Conservation (phyloP, 2,329 filamentous ascomycete species). For the Capronia coronata region DNA sequence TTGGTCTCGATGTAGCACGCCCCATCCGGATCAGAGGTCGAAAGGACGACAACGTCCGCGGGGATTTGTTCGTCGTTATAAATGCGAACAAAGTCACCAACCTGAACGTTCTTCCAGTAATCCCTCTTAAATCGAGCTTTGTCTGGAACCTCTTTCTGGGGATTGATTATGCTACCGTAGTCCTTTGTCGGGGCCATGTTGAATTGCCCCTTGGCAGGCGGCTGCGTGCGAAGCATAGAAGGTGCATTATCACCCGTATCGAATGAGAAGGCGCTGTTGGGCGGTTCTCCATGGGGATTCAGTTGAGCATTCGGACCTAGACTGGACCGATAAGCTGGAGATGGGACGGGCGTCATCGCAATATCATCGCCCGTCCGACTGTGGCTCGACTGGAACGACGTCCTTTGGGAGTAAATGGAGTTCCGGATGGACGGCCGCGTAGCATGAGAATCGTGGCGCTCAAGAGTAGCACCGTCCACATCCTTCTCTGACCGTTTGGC, state of each 20-base stretch:
- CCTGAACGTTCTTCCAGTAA: slow-evolving; percentile 89
- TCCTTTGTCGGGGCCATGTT: slow-evolving; percentile 42
- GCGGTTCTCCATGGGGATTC: slow-evolving; percentile 21
- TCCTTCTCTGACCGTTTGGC: slow-evolving; percentile 47
- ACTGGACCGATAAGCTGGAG: slow-evolving; percentile 41
- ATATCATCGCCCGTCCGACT: slow-evolving; percentile 58
- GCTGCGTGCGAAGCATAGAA: slow-evolving; percentile 15
- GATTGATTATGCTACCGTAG: slow-evolving; percentile 68
- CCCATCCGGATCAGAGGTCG: slow-evolving; percentile 88
- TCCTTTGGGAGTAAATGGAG: slow-evolving; percentile 50
- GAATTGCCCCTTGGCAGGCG: slow-evolving; percentile 20
- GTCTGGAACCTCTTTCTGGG: slow-evolving; percentile 56
- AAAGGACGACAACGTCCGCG: slow-evolving; percentile 83
- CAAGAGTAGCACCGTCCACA: slow-evolving; percentile 41
- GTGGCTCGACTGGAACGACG: slow-evolving; percentile 48
- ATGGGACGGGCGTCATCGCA: slow-evolving; percentile 92
- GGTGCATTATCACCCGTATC: slow-evolving; percentile 25
- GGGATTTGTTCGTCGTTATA: slow-evolving; percentile 96
- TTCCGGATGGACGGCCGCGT: slow-evolving; percentile 52
- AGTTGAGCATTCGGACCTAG: slow-evolving; percentile 12
- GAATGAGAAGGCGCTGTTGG: slow-evolving; percentile 29
- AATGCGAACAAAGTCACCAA: slow-evolving; percentile 91
- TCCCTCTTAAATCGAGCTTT: slow-evolving; percentile 85
- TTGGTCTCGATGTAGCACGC: slow-evolving; percentile 98
- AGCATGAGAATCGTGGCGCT: slow-evolving; percentile 60